Evolutionary conservation across 116 monocot species (phyloP).

Genomic region (Dioscorea cayenensis): DNA sequence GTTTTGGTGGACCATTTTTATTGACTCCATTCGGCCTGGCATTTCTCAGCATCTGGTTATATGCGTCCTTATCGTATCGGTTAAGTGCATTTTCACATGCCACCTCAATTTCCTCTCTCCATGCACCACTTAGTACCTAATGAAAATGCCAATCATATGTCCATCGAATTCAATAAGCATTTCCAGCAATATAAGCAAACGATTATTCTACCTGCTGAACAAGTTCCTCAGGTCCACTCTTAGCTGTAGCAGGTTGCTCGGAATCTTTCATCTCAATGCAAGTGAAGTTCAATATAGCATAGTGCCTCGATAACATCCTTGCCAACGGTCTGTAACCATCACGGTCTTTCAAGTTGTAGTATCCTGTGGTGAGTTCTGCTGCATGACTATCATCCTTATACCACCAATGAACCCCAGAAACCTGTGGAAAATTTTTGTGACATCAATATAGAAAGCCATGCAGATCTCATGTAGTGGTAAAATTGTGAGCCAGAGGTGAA

Average conservation of each 20-base stretch:
- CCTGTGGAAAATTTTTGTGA: constrained; percentile 6
- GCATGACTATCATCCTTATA: constrained; percentile 36
- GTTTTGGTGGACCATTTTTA: constrained; percentile 18
- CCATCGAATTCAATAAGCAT: background rate
- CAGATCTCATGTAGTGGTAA: background rate
- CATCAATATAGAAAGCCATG: background rate
- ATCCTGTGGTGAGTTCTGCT: constrained; percentile 60
- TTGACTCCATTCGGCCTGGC: constrained; percentile 42
- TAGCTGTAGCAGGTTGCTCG: constrained; percentile 30
- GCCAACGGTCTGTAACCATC: constrained; percentile 49
- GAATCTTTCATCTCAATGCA: constrained; percentile 51
- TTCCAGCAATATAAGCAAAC: background rate
- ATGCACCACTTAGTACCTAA: constrained; percentile 41
- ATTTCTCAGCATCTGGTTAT: constrained; percentile 47
- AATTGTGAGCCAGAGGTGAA: background rate
- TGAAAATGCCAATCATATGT: background rate
- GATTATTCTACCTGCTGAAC: constrained; percentile 37
- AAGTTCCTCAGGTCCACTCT: constrained; percentile 44
- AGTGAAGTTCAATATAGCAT: constrained; percentile 41
- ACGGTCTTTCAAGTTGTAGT: constrained; percentile 37
- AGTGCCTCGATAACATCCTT: constrained; percentile 33
- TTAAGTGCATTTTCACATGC: constrained; percentile 45
- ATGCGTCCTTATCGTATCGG: constrained; percentile 25
- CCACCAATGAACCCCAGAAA: constrained; percentile 60
- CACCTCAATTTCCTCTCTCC: constrained; percentile 34